phyloP scores from a whole-genome alignment of 2,329 filamentous ascomycete genomes.

The Catunica adiposa region DNA sequence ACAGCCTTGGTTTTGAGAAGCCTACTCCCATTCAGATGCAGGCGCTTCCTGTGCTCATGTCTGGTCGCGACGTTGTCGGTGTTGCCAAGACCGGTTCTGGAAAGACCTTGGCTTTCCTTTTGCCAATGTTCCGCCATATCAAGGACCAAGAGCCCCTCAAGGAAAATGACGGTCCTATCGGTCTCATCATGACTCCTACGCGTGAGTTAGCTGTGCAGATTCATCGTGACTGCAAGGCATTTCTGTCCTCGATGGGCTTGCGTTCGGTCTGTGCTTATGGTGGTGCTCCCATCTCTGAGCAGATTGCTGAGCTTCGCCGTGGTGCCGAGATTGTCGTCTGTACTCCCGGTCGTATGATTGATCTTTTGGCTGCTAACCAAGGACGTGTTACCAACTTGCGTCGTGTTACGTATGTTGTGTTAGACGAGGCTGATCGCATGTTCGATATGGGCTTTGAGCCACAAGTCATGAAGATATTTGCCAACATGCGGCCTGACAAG shows the following conservation, averaged over 20 bases:
- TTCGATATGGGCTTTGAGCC: constrained; percentile 99
- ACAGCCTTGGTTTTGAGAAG: constrained; percentile 64
- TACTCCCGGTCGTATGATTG: constrained; percentile 89
- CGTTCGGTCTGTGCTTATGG: constrained; percentile 87
- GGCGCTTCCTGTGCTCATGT: constrained; percentile 89
- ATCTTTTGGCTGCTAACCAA: constrained; percentile 80
- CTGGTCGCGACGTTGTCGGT: constrained; percentile 84
- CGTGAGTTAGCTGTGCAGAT: constrained; percentile 90
- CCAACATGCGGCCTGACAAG: constrained; percentile 76
- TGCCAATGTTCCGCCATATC: constrained; percentile 97
- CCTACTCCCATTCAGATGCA: constrained; percentile 93
- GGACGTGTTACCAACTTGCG: constrained; percentile 85
- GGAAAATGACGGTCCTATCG: constrained; percentile 72
- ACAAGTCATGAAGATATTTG: constrained; percentile 91
- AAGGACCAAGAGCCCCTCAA: constrained; percentile 76
- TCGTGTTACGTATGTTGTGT: constrained; percentile 80
- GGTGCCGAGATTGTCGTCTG: constrained; percentile 91
- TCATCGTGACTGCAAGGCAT: constrained; percentile 85
- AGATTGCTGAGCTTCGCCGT: constrained; percentile 90
- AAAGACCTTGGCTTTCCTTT: constrained; percentile 87
- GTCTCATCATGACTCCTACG: constrained; percentile 83
- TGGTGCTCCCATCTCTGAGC: constrained; percentile 88
- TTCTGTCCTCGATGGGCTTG: constrained; percentile 70
- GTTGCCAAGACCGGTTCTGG: constrained; percentile 96
- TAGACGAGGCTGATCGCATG: constrained; percentile 97